phyloP scores from a whole-genome alignment of 441 rosid species.

The Heliophila coronopifolia region DNA sequence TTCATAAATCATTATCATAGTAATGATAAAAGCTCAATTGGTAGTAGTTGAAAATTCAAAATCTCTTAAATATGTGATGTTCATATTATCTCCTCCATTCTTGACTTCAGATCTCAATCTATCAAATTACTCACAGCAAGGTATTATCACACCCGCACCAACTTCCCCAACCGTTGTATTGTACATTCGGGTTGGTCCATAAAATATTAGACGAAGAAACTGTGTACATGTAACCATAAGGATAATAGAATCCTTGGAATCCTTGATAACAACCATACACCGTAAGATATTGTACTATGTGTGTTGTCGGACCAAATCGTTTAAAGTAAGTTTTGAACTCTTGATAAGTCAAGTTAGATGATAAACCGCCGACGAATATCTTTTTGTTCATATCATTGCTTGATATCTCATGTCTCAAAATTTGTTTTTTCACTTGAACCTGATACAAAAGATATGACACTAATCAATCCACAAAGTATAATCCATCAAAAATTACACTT shows the following conservation, averaged over 20 bases:
- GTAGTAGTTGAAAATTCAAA: too few relatives aligned
- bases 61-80: too few relatives aligned
- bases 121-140: too few relatives aligned
- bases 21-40: too few relatives aligned
- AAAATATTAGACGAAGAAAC: conserved; percentile 31
- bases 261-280: conserved; percentile 29
- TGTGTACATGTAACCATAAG: conserved; percentile 36
- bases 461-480: not conserved
- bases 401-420: conserved; percentile 31
- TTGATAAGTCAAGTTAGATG: conserved; percentile 49
- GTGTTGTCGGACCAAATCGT: conserved; percentile 58
- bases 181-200: conserved; percentile 35
- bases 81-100: conserved; percentile 14
- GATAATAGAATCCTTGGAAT: conserved; percentile 35
- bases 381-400: conserved; percentile 43
- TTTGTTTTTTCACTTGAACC: conserved; percentile 73
- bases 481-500: not conserved
- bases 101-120: conserved; percentile 16
- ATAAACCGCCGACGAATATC: conserved; percentile 79
- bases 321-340: conserved; percentile 69
- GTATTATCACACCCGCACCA: too few relatives aligned
- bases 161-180: conserved; percentile 22
- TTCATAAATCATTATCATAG: too few relatives aligned
- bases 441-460: conserved; percentile 15
- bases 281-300: conserved; percentile 38